Evolutionary conservation across 129 eudicot species (phyloP).

Genomic region (Solidago caesia): DNA sequence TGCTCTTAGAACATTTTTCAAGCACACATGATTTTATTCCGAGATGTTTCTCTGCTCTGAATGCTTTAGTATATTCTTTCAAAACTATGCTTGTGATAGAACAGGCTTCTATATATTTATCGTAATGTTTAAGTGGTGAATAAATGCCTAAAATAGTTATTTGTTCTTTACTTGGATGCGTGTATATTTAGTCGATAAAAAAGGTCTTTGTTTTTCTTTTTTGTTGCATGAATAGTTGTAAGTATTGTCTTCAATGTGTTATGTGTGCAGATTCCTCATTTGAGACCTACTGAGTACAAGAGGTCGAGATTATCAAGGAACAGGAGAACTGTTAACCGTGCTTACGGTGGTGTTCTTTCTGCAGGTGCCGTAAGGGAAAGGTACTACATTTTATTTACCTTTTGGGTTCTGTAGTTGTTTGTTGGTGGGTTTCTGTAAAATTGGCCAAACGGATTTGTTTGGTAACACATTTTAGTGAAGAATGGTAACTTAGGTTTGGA

Average conservation of each 20-base stretch:
- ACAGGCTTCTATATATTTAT: too few relatives aligned
- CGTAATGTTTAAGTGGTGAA: too few relatives aligned
- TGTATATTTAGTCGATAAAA: too few relatives aligned
- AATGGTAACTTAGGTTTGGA: too few relatives aligned
- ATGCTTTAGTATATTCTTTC: background rate
- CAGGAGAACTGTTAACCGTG: conserved; percentile 90
- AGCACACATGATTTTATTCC: background rate
- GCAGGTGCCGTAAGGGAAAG: conserved; percentile 94
- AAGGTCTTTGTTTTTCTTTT: background rate
- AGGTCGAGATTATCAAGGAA: conserved; percentile 85
- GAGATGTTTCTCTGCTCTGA: background rate
- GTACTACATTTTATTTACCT: conserved; percentile 26
- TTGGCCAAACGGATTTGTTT: too few relatives aligned
- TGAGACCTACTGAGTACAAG: conserved; percentile 91
- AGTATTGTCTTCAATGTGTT: background rate
- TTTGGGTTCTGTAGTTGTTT: background rate
- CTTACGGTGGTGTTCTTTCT: conserved; percentile 88
- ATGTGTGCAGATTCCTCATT: conserved; percentile 79
- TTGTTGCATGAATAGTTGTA: background rate
- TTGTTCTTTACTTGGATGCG: too few relatives aligned
- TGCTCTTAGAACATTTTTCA: background rate
- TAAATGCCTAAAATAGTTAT: too few relatives aligned
- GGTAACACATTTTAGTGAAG: too few relatives aligned
- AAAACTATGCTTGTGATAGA: too few relatives aligned
- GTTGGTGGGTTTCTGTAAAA: background rate